Percentiles rank a stretch among this genome's conserved stretches.
Evolutionary conservation across 2,329 filamentous ascomycete genomes (phyloP).

Genomic region (Zasmidium cellare): DNA sequence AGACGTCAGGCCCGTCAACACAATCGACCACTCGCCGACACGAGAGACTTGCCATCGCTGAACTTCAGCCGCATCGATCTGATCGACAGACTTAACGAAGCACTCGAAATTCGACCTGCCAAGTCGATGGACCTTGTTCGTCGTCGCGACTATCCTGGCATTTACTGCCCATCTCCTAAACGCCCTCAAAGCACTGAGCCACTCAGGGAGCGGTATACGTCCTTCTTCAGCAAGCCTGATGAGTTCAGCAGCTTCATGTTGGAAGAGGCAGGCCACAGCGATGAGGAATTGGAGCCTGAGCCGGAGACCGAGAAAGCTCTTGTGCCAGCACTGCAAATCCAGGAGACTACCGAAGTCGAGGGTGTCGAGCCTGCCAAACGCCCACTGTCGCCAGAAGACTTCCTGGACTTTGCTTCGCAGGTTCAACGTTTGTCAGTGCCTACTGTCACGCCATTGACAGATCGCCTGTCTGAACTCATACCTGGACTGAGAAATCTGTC

Average conservation of each 20-base stretch:
- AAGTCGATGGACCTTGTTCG: conserved; percentile 40
- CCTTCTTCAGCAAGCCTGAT: conserved; percentile 47
- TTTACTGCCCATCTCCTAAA: conserved; percentile 35
- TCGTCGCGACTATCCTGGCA: conserved; percentile 33
- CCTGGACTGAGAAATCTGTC: conserved; percentile 41
- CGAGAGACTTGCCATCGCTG: conserved; percentile 46
- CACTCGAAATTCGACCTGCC: conserved; percentile 40
- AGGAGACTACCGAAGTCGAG: conserved; percentile 27
- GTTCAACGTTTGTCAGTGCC: conserved; percentile 49
- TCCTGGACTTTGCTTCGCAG: conserved; percentile 43
- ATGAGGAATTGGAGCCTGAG: conserved; percentile 20
- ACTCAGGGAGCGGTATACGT: conserved; percentile 47
- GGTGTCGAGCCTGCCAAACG: conserved; percentile 24
- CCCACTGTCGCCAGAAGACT: conserved; percentile 42
- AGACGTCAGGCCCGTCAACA: conserved; percentile 31
- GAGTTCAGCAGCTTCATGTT: conserved; percentile 33
- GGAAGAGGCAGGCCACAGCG: conserved; percentile 10
- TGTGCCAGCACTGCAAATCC: conserved; percentile 26
- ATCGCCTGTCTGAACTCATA: conserved; percentile 47
- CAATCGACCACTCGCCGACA: conserved; percentile 36
- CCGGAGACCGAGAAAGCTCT: conserved; percentile 17
- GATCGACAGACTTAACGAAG: conserved; percentile 47
- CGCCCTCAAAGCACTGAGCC: conserved; percentile 40
- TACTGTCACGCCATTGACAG: conserved; percentile 45
- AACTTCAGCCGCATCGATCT: conserved; percentile 51